Conservation (phyloP, 352 stramenopile species). For the Globisporangium perplexum region DNA sequence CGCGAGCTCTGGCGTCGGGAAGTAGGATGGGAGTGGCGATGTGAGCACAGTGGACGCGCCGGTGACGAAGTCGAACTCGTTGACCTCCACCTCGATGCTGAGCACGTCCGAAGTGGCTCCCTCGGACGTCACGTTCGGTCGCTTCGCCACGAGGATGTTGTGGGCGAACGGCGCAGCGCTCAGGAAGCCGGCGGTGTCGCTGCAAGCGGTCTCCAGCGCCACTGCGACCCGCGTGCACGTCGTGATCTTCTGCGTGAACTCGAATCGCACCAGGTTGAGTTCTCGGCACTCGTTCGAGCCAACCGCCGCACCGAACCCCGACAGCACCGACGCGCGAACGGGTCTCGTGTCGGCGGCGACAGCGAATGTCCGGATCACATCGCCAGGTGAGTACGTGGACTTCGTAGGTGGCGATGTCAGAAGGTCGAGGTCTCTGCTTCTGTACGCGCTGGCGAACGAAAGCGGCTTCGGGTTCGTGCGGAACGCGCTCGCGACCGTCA, state of each 20-base stretch:
- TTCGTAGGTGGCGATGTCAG: neutral
- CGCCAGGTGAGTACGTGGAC: slow-evolving; percentile 18
- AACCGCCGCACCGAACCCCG: slow-evolving; percentile 11
- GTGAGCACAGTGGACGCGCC: neutral
- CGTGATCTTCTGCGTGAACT: slow-evolving; percentile 2
- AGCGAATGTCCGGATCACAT: slow-evolving; percentile 28
- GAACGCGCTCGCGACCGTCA: slow-evolving; percentile 31
- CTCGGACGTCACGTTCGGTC: slow-evolving; percentile 13
- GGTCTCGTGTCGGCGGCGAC: slow-evolving; percentile 1
- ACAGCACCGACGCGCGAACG: slow-evolving; percentile 15
- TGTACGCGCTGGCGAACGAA: slow-evolving; percentile 17
- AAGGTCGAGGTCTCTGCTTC: neutral
- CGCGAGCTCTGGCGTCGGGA: slow-evolving; percentile 13
- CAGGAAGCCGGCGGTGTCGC: slow-evolving; percentile 4
- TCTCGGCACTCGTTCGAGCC: slow-evolving; percentile 25
- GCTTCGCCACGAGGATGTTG: slow-evolving; percentile 19
- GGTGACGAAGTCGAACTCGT: slow-evolving; percentile 12
- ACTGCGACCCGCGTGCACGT: slow-evolving; percentile 12
- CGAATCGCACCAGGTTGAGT: slow-evolving; percentile 21
- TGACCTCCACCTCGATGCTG: slow-evolving; percentile 12
- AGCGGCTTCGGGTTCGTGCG: slow-evolving; percentile 28
- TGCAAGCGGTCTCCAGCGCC: slow-evolving; percentile 14
- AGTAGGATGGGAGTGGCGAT: slow-evolving; percentile 21
- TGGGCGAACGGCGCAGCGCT: slow-evolving; percentile 11
- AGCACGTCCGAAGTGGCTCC: neutral